Evolutionary conservation across 805 yeast genomes (phyloP).

Genomic region (Candida yuanshanica): DNA sequence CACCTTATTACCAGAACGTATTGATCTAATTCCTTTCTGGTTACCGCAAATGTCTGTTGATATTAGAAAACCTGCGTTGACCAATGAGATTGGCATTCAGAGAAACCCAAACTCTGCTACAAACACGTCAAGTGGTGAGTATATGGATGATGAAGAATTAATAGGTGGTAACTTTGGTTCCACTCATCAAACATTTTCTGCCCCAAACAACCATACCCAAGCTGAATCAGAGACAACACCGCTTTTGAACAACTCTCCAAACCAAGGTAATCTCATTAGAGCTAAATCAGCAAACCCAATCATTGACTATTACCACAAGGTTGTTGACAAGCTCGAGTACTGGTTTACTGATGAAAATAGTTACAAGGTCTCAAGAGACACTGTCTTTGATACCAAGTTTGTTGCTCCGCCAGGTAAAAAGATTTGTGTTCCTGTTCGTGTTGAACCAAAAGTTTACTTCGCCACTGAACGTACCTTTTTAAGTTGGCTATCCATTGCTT

Average conservation of each 20-base stretch:
- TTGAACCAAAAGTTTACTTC: conserved; percentile 98
- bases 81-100: conserved; percentile 28
- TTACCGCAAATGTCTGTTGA: conserved; percentile 95
- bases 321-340: conserved; percentile 29
- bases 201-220: conserved; percentile 6
- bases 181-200: conserved; percentile 6
- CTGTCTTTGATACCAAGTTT: conserved; percentile 52
- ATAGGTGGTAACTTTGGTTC: conserved; percentile 44
- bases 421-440: conserved; percentile 89
- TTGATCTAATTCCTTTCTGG: conserved; percentile 92
- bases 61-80: conserved; percentile 74
- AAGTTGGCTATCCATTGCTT: conserved; percentile 89
- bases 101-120: conserved; percentile 21
- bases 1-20: conserved; percentile 77
- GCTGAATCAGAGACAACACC: conserved; percentile 27
- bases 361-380: conserved; percentile 57
- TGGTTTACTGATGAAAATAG: conserved; percentile 46
- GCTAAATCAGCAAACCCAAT: conserved; percentile 9
- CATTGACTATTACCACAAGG: conserved; percentile 18
- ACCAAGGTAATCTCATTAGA: conserved; percentile 9
- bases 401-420: conserved; percentile 83
- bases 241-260: conserved; percentile 17
- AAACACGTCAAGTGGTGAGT: conserved; percentile 44
- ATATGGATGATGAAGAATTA: conserved; percentile 66
- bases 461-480: conserved; percentile 95